These are phyloP conservation scores for Geotrichum carabidarum DNA, from an alignment of 1,139 yeast genomes.

Conservation along the genomic window DNA sequence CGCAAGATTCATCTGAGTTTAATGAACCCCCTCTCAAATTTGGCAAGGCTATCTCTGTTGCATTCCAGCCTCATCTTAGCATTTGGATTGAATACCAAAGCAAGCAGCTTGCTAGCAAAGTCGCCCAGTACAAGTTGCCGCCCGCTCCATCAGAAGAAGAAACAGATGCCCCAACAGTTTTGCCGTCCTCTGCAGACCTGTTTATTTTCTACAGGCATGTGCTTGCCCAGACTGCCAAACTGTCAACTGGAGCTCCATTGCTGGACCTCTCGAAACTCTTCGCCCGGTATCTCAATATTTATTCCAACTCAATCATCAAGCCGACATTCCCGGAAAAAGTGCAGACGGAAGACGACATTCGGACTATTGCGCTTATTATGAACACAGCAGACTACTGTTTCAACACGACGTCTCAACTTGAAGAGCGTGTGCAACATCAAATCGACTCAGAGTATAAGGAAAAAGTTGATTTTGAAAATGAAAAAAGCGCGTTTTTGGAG, in stretches of 20 bases:
- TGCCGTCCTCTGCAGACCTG: conserved; percentile 80
- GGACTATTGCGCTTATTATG: conserved; percentile 63
- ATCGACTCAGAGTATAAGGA: conserved; percentile 42
- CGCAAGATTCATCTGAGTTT: conserved; percentile 19
- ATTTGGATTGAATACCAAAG: conserved; percentile 91
- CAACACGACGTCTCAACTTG: conserved; percentile 70
- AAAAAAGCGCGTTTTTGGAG: conserved; percentile 53
- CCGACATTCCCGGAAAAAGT: conserved; percentile 51
- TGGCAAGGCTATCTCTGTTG: conserved; percentile 56
- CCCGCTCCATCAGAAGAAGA: conserved; percentile 39
- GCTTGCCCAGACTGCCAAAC: conserved; percentile 67
- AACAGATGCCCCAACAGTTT: conserved; percentile 50
- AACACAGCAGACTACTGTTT: conserved; percentile 90
- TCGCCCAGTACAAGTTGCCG: conserved; percentile 39
- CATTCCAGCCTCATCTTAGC: conserved; percentile 78
- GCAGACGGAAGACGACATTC: conserved; percentile 53
- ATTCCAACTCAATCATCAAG: conserved; percentile 55
- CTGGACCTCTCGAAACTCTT: conserved; percentile 61
- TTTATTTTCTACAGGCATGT: conserved; percentile 71
- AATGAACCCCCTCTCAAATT: conserved; percentile 22
- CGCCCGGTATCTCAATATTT: conserved; percentile 60
- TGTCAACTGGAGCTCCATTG: conserved; percentile 66
- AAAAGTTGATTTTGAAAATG: conserved; percentile 48
- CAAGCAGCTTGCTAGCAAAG: conserved; percentile 52
- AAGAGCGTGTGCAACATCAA: conserved; percentile 54